Evolutionary conservation across 208 protist species (phyloP).

Genomic region (Porcisia deanei): DNA sequence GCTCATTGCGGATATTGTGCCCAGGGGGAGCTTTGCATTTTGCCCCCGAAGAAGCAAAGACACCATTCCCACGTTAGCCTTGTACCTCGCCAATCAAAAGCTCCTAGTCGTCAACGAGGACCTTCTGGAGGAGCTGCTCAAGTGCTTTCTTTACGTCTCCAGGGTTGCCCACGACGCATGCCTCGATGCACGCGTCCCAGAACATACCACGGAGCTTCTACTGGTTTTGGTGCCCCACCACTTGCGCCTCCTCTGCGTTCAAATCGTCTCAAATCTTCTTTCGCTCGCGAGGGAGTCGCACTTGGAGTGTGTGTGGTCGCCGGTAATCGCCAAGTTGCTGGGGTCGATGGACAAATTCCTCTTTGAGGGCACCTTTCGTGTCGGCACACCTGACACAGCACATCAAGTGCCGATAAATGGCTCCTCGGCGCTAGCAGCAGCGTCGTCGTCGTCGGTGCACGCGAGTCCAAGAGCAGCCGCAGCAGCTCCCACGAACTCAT

Average conservation of each 20-base stretch:
- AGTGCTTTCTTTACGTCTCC: constrained; percentile 56
- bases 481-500: background rate
- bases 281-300: constrained; percentile 23
- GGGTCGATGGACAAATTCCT: constrained; percentile 22
- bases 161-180: constrained; percentile 36
- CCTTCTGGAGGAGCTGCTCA: constrained; percentile 68
- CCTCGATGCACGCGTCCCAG: constrained; percentile 29
- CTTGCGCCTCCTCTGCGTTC: constrained; percentile 53
- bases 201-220: constrained; percentile 37
- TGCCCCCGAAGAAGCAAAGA: constrained; percentile 29
- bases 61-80: constrained; percentile 27
- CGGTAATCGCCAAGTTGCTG: constrained; percentile 24
- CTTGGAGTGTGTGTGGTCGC: constrained; percentile 16
- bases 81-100: constrained; percentile 34
- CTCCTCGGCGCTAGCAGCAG: background rate
- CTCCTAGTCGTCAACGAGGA: constrained; percentile 39
- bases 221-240: constrained; percentile 42
- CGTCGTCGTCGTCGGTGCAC: background rate
- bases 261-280: constrained; percentile 45
- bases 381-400: background rate
- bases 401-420: background rate
- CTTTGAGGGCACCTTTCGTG: constrained; percentile 2
- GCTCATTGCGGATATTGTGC: constrained; percentile 63
- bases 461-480: background rate
- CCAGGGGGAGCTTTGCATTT: constrained; percentile 37